Conservation (phyloP, 2,329 filamentous ascomycete species). For the Diaporthe destruens region DNA sequence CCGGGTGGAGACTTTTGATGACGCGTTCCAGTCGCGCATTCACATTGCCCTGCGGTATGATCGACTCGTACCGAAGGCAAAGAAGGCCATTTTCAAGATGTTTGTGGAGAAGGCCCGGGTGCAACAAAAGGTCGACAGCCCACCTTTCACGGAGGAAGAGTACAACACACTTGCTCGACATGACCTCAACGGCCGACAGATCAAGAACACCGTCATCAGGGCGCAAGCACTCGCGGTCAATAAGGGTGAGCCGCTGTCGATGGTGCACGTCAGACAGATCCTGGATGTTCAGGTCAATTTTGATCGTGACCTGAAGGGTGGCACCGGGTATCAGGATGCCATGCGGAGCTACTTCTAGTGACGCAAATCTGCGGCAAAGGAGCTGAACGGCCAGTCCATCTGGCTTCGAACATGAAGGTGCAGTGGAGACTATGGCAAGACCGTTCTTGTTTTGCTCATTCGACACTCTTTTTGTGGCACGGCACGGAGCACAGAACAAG, state of each 20-base stretch:
- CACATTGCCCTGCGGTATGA: slow-evolving; percentile 88
- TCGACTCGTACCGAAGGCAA: slow-evolving; percentile 77
- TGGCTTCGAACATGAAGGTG: background rate
- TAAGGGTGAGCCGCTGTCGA: slow-evolving; percentile 76
- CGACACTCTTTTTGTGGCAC: background rate
- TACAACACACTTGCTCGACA: slow-evolving; percentile 75
- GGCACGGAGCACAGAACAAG: slow-evolving; percentile 14
- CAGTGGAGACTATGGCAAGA: background rate
- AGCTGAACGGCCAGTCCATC: background rate
- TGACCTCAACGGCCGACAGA: slow-evolving; percentile 75
- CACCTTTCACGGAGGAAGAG: slow-evolving; percentile 74
- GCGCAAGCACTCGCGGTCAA: slow-evolving; percentile 86
- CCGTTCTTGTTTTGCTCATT: background rate
- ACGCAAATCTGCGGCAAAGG: no score
- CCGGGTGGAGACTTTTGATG: slow-evolving; percentile 88
- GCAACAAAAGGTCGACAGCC: slow-evolving; percentile 69
- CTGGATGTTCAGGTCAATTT: slow-evolving; percentile 88
- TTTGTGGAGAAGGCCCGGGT: slow-evolving; percentile 81
- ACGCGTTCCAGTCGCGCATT: slow-evolving; percentile 89
- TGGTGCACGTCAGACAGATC: slow-evolving; percentile 84
- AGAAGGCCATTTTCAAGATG: slow-evolving; percentile 84
- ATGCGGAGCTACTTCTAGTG: slow-evolving; percentile 81
- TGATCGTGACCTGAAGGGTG: slow-evolving; percentile 85
- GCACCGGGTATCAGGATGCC: slow-evolving; percentile 82
- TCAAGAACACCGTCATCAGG: slow-evolving; percentile 89